Percentiles rank a stretch among this genome's conserved stretches.
Evolutionary conservation across 805 yeast genomes (phyloP).

Genomic region (Saturnispora mendoncae): DNA sequence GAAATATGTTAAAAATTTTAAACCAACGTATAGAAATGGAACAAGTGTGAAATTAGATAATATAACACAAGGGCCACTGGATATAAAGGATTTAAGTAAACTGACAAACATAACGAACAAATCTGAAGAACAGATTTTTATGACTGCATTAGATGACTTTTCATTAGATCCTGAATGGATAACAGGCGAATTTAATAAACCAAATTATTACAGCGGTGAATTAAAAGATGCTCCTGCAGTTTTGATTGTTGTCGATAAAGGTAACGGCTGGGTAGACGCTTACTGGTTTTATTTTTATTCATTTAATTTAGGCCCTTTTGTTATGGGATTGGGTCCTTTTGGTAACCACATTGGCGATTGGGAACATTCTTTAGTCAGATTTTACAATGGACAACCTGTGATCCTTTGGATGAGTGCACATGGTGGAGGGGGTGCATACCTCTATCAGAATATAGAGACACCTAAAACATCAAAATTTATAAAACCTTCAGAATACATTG

Average conservation of each 20-base stretch:
- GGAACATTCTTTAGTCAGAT: constrained; percentile 90
- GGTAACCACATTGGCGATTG: constrained; percentile 98
- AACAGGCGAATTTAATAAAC: constrained; percentile 61
- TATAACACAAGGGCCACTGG: constrained; percentile 14
- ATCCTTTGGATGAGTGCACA: constrained; percentile 96
- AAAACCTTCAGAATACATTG: constrained; percentile 18
- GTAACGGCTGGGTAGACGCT: constrained; percentile 91
- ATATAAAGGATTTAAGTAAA: constrained; percentile 28
- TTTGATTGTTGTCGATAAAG: constrained; percentile 79
- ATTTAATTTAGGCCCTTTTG: constrained; percentile 91
- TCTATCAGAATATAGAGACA: constrained; percentile 67
- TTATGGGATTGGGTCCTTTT: constrained; percentile 95
- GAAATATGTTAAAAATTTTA: constrained; percentile 60
- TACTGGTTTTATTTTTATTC: constrained; percentile 95
- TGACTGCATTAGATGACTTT: constrained; percentile 67
- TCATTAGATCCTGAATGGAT: constrained; percentile 73
- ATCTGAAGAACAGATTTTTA: constrained; percentile 33
- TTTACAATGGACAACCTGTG: constrained; percentile 69
- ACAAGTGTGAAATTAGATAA: constrained; percentile 27
- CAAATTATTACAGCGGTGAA: constrained; percentile 62
- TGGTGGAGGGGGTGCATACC: constrained; percentile 92
- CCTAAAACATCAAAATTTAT: constrained; percentile 25
- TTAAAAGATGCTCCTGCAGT: constrained; percentile 73
- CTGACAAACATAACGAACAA: constrained; percentile 24
- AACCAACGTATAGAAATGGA: constrained; percentile 45